Base-by-base conservation (phyloP, 306 rosid species). In the Malus sieversii region DNA sequence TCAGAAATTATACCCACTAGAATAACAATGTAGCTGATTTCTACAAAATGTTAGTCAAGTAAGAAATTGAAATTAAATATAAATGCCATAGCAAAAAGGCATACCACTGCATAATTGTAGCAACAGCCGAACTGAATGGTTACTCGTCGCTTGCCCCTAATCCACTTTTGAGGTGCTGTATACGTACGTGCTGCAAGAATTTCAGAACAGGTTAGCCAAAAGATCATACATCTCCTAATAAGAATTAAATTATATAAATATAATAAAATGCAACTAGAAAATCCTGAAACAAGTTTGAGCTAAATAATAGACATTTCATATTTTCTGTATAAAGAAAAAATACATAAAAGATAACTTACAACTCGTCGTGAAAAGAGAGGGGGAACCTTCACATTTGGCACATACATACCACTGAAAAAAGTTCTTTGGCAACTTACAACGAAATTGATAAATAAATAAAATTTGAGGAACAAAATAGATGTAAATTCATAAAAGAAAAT, bases 131-230 rank as follows among this genome's bases (percentile, higher is more conserved):
- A 96, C 83, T 96, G 98, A 70, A 96, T 80, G 52, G 98, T 90
- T 67, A 89, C 88, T 33, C 97, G 99, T 46, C 99, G 98, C 90
- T 96, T 96, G 51, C 99, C 99, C 87, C 84, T 87, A 97, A 92
- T 96, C 98, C 98, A 96, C 86, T 92, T 92, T 62, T 77, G 86
- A 29, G 99, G 99, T 74, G 98, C 98, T 2, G 93, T 62, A 82
- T 68, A 96, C 20, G 99, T 96, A 67, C 96, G 88, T 20, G 75
- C 99, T 96, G 96, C 88, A 79, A 72, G 75, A 87, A 61, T 75
- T 74, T 48, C 33, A 61, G 35, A 66, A 75, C 67, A 72, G 79
- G 64, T 78, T 44, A 66, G 69, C 68, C 65, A 42, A 72, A 11
- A 69, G 35, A 25, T 82, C 60, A 44, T 42, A 64, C 25, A 68